Evolutionary conservation across 2,329 filamentous ascomycete species (phyloP).

Genomic region (Raffaelea ambrosiae): DNA sequence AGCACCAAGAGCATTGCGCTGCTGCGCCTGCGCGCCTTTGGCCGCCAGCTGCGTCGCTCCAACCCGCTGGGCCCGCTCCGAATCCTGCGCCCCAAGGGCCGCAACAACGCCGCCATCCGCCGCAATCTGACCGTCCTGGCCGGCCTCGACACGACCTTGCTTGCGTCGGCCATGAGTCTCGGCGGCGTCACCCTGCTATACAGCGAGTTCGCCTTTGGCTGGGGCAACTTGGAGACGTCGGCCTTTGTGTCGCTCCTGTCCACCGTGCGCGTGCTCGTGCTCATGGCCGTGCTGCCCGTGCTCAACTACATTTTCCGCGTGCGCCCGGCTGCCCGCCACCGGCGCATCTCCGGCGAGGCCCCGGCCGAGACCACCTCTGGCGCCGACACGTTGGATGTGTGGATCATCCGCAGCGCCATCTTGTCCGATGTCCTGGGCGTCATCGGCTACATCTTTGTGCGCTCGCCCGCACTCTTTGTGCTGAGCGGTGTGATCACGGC

Average conservation of each 20-base stretch:
- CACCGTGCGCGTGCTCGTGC: conserved; percentile 62
- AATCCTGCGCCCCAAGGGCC: conserved; percentile 66
- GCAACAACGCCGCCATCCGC: conserved; percentile 54
- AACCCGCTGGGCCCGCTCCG: conserved; percentile 72
- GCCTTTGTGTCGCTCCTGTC: conserved; percentile 77
- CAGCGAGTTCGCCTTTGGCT: conserved; percentile 68
- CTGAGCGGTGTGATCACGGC: conserved; percentile 64
- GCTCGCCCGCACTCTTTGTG: conserved; percentile 56
- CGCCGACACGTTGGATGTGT: conserved; percentile 69
- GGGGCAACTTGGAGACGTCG: conserved; percentile 74
- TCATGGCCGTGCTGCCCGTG: conserved; percentile 67
- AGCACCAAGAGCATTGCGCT: neutral
- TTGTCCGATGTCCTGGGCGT: conserved; percentile 70
- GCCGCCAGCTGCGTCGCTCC: conserved; percentile 28
- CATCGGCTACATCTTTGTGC: conserved; percentile 62
- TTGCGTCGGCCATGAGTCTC: conserved; percentile 73
- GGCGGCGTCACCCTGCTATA: conserved; percentile 81
- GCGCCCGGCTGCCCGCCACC: conserved; percentile 35
- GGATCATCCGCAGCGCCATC: conserved; percentile 65
- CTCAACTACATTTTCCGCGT: conserved; percentile 67
- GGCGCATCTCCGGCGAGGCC: conserved; percentile 27
- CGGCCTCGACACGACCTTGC: conserved; percentile 70
- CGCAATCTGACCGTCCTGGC: conserved; percentile 78
- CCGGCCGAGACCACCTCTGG: conserved; percentile 51
- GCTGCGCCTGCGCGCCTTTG: neutral